These are phyloP conservation scores for Avena eriantha DNA, from an alignment of 176 grass and related monocot genomes.

Conservation along the genomic window DNA sequence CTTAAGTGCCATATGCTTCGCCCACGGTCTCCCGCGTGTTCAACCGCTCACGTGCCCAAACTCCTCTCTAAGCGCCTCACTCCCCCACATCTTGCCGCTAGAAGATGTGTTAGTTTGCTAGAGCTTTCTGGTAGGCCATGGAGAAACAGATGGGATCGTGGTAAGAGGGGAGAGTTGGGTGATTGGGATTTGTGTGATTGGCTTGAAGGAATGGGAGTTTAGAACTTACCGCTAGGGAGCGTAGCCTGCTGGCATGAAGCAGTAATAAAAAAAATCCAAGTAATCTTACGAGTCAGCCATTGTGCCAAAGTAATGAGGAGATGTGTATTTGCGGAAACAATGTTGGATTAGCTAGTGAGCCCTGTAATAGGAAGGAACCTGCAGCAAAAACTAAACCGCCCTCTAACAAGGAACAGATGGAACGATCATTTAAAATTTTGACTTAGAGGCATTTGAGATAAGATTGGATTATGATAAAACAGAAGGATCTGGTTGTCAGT, in stretches of 20 bases:
- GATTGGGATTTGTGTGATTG: background rate
- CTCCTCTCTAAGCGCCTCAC: background rate
- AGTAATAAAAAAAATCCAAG: background rate
- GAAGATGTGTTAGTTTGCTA: background rate
- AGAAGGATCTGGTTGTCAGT: background rate
- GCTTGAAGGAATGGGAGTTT: background rate
- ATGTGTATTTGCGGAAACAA: background rate
- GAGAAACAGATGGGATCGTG: background rate
- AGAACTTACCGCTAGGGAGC: background rate
- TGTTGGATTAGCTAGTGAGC: background rate
- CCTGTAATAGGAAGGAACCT: background rate
- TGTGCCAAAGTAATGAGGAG: background rate
- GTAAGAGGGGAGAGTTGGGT: background rate
- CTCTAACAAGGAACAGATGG: background rate
- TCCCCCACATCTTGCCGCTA: background rate
- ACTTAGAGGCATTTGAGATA: background rate
- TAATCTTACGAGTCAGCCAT: background rate
- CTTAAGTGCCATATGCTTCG: background rate
- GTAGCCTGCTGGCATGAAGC: background rate
- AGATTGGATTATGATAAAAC: background rate
- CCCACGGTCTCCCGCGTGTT: background rate
- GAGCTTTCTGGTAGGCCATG: background rate
- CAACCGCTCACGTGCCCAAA: background rate
- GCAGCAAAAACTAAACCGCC: background rate
- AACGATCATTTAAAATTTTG: background rate